Evolutionary conservation across 2,329 filamentous ascomycete species (phyloP).

Genomic region (Talaromyces rugulosus): DNA sequence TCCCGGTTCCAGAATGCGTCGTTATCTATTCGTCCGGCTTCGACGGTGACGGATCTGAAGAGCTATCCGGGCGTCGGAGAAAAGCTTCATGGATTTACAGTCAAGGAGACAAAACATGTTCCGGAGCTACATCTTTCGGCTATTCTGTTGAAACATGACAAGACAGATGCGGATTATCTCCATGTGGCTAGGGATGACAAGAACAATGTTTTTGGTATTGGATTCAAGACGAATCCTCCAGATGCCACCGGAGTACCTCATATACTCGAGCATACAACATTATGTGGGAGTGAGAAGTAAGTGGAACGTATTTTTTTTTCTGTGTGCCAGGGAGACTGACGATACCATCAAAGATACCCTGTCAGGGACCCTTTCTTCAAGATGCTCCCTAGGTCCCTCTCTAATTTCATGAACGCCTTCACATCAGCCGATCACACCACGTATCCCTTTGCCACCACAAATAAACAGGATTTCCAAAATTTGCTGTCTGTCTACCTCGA

Average conservation of each 20-base stretch:
- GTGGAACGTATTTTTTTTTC: constrained; percentile 17
- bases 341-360: constrained; percentile 64
- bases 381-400: constrained; percentile 96
- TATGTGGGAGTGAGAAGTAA: constrained; percentile 92
- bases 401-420: constrained; percentile 99
- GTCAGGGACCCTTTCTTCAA: constrained; percentile 99
- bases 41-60: constrained; percentile 71
- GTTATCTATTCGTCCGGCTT: constrained; percentile 24
- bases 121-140: constrained; percentile 92
- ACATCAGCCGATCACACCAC: constrained; percentile 95
- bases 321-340: constrained; percentile 14
- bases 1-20: constrained; percentile 15
- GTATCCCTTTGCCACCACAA: constrained; percentile 97
- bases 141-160: constrained; percentile 84
- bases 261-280: constrained; percentile 93
- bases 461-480: constrained; percentile 91
- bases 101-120: constrained; percentile 84
- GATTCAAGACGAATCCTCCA: constrained; percentile 97
- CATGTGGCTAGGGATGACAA: constrained; percentile 92
- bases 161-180: constrained; percentile 91
- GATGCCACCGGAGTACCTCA: constrained; percentile 95
- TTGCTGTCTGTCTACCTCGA: constrained; percentile 96
- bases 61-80: constrained; percentile 75
- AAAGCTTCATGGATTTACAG: constrained; percentile 87
- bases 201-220: constrained; percentile 99